phyloP scores from a whole-genome alignment of 83 land plant species.

The Picea abies region DNA sequence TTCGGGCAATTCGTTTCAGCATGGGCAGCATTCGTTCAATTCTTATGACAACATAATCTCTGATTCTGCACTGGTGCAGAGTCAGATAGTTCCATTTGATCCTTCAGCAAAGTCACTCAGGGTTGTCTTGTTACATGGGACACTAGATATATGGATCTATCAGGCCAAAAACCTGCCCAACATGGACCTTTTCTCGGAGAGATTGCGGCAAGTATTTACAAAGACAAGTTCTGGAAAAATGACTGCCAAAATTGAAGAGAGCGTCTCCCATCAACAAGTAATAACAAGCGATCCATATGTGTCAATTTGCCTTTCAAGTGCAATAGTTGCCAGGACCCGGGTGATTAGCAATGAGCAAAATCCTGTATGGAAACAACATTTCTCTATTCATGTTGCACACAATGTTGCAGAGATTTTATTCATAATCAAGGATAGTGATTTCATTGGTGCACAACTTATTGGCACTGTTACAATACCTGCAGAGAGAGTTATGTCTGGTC shows the following conservation, averaged over 20 bases:
- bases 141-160: slow-evolving; percentile 65
- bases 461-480: slow-evolving; percentile 71
- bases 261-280: slow-evolving; percentile 15
- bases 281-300: slow-evolving; percentile 92
- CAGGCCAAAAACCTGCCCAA: slow-evolving; percentile 83
- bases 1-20: slow-evolving; percentile 4
- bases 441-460: slow-evolving; percentile 77
- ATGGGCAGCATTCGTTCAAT: slow-evolving; percentile 2
- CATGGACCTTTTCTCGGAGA: slow-evolving; percentile 83
- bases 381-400: slow-evolving; percentile 75
- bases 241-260: slow-evolving; percentile 12
- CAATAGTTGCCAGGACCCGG: slow-evolving; percentile 61
- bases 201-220: slow-evolving; percentile 38
- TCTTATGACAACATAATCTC: not conserved
- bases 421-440: slow-evolving; percentile 78
- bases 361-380: slow-evolving; percentile 86
- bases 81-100: slow-evolving; percentile 19
- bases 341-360: slow-evolving; percentile 64
- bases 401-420: slow-evolving; percentile 56
- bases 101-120: slow-evolving; percentile 37
- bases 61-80: not conserved
- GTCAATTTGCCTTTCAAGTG: slow-evolving; percentile 45
- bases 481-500: slow-evolving; percentile 35
- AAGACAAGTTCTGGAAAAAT: slow-evolving; percentile 22
- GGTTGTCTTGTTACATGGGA: slow-evolving; percentile 66